Percentiles rank a stretch among this genome's conserved stretches.
These are phyloP conservation scores for Lactifluus echinatus DNA, from an alignment of 768 basidiomycete genomes.

Conservation along the genomic window DNA sequence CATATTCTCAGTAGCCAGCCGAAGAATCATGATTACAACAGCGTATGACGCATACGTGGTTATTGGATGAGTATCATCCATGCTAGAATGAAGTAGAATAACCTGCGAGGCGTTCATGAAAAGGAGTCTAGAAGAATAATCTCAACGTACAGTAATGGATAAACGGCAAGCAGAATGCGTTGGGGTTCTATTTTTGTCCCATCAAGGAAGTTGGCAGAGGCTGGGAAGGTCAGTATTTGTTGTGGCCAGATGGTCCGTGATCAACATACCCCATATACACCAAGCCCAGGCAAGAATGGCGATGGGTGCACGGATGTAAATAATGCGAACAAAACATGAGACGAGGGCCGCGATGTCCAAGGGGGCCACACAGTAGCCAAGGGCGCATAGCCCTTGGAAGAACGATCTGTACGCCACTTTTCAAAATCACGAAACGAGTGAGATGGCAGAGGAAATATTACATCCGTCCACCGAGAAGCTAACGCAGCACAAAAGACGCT, in stretches of 20 bases:
- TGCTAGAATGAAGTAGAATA: constrained; percentile 90
- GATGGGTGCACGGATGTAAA: constrained; percentile 83
- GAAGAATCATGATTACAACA: constrained; percentile 2
- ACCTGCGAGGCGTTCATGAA: constrained; percentile 32
- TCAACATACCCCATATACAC: constrained; percentile 89
- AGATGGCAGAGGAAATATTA: constrained; percentile 31
- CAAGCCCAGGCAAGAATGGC: constrained; percentile 86
- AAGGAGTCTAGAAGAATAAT: constrained; percentile 6
- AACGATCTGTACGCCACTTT: constrained; percentile 52
- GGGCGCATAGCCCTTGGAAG: constrained; percentile 91
- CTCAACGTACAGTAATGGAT: constrained; percentile 78
- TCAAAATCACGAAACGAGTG: not conserved
- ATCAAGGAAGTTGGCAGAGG: constrained; percentile 90
- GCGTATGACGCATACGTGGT: not conserved
- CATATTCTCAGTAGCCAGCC: not conserved
- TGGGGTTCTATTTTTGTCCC: constrained; percentile 91
- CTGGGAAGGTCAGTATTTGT: constrained; percentile 32
- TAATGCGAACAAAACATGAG: constrained; percentile 72
- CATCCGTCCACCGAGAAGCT: constrained; percentile 82
- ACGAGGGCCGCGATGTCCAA: constrained; percentile 85
- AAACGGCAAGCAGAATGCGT: constrained; percentile 86
- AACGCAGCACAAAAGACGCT: constrained; percentile 4
- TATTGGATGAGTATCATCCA: constrained; percentile 97
- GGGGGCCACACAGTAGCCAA: constrained; percentile 94
- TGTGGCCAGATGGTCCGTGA: not conserved